A percentile compares a stretch with the other conserved stretches of the same genome.
phyloP scores from a whole-genome alignment of 1,284 basidiomycete species.

The Xanthoconium separans region DNA sequence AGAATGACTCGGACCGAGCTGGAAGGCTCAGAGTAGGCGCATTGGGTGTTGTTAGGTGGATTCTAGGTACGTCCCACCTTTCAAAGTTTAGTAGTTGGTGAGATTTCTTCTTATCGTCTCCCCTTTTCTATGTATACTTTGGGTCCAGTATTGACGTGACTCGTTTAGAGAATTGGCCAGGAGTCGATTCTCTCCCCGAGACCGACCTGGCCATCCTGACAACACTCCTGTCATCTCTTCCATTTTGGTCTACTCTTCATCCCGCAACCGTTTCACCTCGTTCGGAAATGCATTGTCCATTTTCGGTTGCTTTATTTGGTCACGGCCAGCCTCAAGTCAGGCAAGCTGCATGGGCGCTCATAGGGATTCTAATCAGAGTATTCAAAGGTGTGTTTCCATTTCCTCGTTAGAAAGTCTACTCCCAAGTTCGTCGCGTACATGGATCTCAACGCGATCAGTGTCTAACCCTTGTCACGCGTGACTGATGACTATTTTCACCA shows the following conservation, averaged over 20 bases:
- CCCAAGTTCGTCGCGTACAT: background rate
- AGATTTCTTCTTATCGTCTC: background rate
- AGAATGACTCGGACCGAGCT: slow-evolving; percentile 64
- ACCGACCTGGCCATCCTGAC: slow-evolving; percentile 28
- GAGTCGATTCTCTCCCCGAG: background rate
- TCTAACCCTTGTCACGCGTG: background rate
- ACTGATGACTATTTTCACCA: slow-evolving; percentile 22
- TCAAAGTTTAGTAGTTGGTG: background rate
- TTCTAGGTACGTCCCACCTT: slow-evolving; percentile 49
- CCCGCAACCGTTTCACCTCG: slow-evolving; percentile 25
- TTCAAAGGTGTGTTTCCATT: slow-evolving; percentile 41
- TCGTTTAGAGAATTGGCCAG: slow-evolving; percentile 19
- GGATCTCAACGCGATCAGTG: background rate
- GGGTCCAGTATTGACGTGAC: slow-evolving; percentile 4
- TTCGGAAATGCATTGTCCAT: slow-evolving; percentile 34
- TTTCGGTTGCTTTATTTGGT: slow-evolving; percentile 53
- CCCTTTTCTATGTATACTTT: background rate
- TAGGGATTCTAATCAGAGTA: slow-evolving; percentile 39
- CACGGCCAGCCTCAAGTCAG: slow-evolving; percentile 64
- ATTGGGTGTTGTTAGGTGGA: slow-evolving; percentile 67
- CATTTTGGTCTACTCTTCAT: slow-evolving; percentile 61
- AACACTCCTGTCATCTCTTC: slow-evolving; percentile 48
- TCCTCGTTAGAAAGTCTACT: background rate
- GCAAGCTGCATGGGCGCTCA: slow-evolving; percentile 61
- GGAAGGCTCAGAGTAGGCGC: slow-evolving; percentile 73